Evolutionary conservation across 495 filamentous ascomycete species (phyloP), one percentile per base, ranked within the genome.

Genomic region (Platismatia glauca): DNA sequence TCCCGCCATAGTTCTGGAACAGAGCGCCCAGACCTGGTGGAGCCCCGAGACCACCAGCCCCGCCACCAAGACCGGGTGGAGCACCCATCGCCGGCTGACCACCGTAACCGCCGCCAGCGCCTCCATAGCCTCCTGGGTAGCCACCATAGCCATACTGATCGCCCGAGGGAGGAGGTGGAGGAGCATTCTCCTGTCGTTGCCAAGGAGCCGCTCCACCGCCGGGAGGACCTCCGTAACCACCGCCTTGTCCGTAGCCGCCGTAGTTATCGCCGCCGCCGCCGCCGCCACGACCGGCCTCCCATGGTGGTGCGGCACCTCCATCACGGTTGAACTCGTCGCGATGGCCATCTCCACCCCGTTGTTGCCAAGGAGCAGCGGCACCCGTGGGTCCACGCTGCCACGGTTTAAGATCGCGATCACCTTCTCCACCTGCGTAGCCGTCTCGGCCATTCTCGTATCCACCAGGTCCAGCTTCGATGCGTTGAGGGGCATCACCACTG

Each of bases 361-460:
- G 69, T 64, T 82, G 79, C 81, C 82, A 84, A 22, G 94, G 94
- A 69, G 94, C 93, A 64, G 91, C 83, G 59, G 86, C 91, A 59
- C 92, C 91, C 44, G 91, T 88, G 35, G 91, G 90, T 57, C 89
- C 91, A 65, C 87, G 85, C 74, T 96, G 89, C 94, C 94, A 97
- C 33, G 94, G 94, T 73, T 92, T 92, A 63, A 77, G 73, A 67
- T 82, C 80, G 66, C 80, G 77, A 64, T 86, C 85, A 20, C 78
- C 79, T 60, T 78, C 77, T 52, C 71, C 73, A 53, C 50, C 50
- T 55, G 59, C 64, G 48, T 73, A 69, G 55, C 77, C 76, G 46
- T 71, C 66, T 29, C 69, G 70, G 35, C 75, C 78, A 24, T 80
- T 75, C 18, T 78, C 80, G 60, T 78, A 76, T 13, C 82, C 81